Percentiles rank a stretch among this genome's conserved stretches.
Evolutionary conservation across 768 basidiomycete genomes (phyloP).

Genomic region (Psilocybe azurescens): DNA sequence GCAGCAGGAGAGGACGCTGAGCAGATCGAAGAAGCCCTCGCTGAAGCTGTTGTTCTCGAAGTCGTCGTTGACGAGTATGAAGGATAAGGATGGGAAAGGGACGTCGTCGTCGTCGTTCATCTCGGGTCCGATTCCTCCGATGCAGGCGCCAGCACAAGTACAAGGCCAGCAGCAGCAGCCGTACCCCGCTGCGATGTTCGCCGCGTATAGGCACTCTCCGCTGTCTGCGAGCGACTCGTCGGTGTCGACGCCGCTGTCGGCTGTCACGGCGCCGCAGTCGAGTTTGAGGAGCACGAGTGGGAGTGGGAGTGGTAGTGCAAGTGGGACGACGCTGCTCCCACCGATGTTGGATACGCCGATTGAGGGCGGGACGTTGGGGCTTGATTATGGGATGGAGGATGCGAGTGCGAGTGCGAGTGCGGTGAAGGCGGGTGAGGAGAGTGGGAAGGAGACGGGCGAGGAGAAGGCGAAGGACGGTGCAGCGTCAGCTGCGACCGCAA

Average conservation of each 20-base stretch:
- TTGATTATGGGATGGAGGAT: slow-evolving; percentile 40
- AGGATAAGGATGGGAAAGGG: slow-evolving; percentile 21
- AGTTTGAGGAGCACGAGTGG: not conserved
- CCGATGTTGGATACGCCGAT: slow-evolving; percentile 67
- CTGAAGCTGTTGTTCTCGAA: slow-evolving; percentile 72
- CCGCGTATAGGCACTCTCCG: slow-evolving; percentile 32
- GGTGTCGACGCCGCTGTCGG: slow-evolving; percentile 54
- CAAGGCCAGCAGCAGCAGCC: not conserved
- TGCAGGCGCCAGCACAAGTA: not conserved
- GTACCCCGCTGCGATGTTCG: slow-evolving; percentile 9
- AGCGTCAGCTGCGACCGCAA: no score
- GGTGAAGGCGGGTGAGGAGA: slow-evolving; percentile 1
- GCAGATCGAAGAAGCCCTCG: slow-evolving; percentile 66
- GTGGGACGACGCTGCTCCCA: slow-evolving; percentile 50
- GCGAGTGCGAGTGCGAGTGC: slow-evolving; percentile 29
- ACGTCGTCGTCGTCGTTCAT: slow-evolving; percentile 13
- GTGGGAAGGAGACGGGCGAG: not conserved
- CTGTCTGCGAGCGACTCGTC: slow-evolving; percentile 53
- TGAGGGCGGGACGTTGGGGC: slow-evolving; percentile 55
- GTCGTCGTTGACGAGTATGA: slow-evolving; percentile 44
- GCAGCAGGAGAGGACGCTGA: slow-evolving; percentile 35
- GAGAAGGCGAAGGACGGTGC: not conserved
- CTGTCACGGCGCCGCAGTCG: slow-evolving; percentile 61
- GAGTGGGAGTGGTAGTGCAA: slow-evolving; percentile 1
- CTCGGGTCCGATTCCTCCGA: slow-evolving; percentile 24